phyloP scores from a whole-genome alignment of 345 rosid species.

The Geranium brycei region DNA sequence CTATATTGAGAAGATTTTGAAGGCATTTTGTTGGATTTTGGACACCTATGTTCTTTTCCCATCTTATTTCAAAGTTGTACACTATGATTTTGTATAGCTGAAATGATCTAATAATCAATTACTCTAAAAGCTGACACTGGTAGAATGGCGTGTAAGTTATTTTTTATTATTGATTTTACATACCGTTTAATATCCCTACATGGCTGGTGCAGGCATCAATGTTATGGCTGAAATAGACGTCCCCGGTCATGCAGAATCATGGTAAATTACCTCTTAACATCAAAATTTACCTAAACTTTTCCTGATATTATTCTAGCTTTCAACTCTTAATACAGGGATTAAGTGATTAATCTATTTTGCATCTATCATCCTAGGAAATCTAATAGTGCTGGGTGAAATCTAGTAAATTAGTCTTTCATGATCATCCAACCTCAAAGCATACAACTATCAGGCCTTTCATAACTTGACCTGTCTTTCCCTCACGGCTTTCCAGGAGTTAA shows the following conservation, averaged over 20 bases:
- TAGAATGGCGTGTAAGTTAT: background rate
- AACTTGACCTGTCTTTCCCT: too few species aligned
- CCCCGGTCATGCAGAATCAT: conserved; percentile 97
- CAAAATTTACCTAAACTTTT: background rate
- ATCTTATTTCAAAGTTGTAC: background rate
- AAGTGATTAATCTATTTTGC: too few species aligned
- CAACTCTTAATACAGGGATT: too few species aligned
- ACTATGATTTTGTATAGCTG: background rate
- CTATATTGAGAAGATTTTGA: background rate
- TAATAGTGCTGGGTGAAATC: too few species aligned
- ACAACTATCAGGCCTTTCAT: too few species aligned
- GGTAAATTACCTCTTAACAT: conserved; percentile 26
- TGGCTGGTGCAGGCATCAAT: conserved; percentile 56
- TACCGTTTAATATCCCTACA: conserved; percentile 2
- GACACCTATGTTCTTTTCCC: background rate
- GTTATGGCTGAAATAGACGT: conserved; percentile 92
- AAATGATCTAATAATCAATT: background rate
- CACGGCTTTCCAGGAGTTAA: too few species aligned
- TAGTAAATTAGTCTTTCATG: too few species aligned
- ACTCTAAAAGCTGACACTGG: background rate
- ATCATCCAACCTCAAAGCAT: too few species aligned
- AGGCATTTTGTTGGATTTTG: background rate
- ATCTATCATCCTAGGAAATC: too few species aligned
- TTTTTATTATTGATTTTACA: background rate
- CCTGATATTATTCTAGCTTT: background rate